These are phyloP conservation scores for Bruguiera sexangula DNA, from an alignment of 345 rosid species.

Conservation along the genomic window DNA sequence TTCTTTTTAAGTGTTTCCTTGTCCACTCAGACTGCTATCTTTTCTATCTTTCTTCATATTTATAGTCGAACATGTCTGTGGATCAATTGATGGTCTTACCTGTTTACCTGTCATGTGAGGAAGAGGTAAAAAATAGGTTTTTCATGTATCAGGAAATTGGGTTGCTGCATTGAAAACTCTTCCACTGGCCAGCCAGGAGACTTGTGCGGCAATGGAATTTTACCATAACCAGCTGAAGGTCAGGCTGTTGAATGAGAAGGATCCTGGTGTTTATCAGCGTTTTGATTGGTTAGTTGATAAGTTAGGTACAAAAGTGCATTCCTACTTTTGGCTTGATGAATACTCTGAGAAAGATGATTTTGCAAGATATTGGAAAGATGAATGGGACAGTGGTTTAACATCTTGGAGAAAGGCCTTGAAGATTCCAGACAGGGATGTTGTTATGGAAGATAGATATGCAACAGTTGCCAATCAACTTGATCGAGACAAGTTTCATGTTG, in stretches of 20 bases:
- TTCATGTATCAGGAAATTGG: slow-evolving; percentile 59
- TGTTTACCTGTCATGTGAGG: not conserved
- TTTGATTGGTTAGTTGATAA: slow-evolving; percentile 95
- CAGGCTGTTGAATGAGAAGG: slow-evolving; percentile 70
- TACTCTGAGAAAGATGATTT: slow-evolving; percentile 75
- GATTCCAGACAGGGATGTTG: slow-evolving; percentile 67
- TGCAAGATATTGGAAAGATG: slow-evolving; percentile 79
- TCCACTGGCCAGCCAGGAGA: slow-evolving; percentile 85
- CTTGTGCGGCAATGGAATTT: slow-evolving; percentile 82
- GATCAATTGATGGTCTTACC: not conserved
- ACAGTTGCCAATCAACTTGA: slow-evolving; percentile 55
- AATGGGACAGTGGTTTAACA: slow-evolving; percentile 85
- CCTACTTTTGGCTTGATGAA: slow-evolving; percentile 95
- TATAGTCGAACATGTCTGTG: not conserved
- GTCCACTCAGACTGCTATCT: not conserved
- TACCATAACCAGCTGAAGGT: slow-evolving; percentile 82
- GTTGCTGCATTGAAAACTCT: slow-evolving; percentile 49
- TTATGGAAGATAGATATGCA: slow-evolving; percentile 49
- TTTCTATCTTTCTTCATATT: not conserved
- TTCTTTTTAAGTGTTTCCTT: not conserved
- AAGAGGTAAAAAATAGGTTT: not conserved
- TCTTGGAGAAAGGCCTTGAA: slow-evolving; percentile 72
- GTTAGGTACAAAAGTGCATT: slow-evolving; percentile 85
- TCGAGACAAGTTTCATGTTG: slow-evolving; percentile 49
- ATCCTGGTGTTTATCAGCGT: slow-evolving; percentile 59